Base-by-base conservation (phyloP, 192 early-diverging fungal genomes). In the Gaertneriomyces semiglobifer region DNA sequence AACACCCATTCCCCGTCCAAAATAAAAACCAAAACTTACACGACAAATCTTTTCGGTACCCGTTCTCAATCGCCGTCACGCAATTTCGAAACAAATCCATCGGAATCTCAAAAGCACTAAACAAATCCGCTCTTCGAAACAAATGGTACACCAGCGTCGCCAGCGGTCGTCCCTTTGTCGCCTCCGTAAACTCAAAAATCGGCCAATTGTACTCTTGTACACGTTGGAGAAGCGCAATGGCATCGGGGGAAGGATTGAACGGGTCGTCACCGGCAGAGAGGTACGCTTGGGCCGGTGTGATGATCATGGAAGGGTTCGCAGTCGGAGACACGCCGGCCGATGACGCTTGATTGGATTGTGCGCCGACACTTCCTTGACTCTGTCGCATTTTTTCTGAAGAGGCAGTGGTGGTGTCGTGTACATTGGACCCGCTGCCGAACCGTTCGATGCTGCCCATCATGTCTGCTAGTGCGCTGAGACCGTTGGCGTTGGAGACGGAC, bases 31-130 rank as follows among this genome's bases (percentile, higher is more conserved):
- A n/a, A n/a, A 20, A 61, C 69, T 69, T 66, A 82, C 80, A 83
- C 33, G 81, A 79, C 10, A 81, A 53, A 60, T 83, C 79, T 8
- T 72, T 43, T 47, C 78, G 78, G 59, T 83, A 83, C 9, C 79
- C 81, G 16, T 47, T 60, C 57, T 83, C 81, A 53, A 83, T 75
- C 0, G 58, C 66, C 6, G 55, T 33, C 5, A 83, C 53, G 59
- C 75, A 83, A 20, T 74, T 74, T 55, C 65, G 45, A 47, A 83
- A 79, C 63, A 75, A 74, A 44, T 79, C 76, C 33, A 61, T 7
- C 38, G 77, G 77, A 46, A 83, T 75, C 8, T 59, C 38, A 42
- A 81, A 79, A 7, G 58, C 59, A 42, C 71, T 60, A 47, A 83
- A 74, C 53, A 83, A 63, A 20, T 79, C 74, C 18, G 67, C 74